Evolutionary conservation across 148 eudicot genomes (phyloP), one percentile per base, ranked within the genome.

Genomic region (Rheum nobile): DNA sequence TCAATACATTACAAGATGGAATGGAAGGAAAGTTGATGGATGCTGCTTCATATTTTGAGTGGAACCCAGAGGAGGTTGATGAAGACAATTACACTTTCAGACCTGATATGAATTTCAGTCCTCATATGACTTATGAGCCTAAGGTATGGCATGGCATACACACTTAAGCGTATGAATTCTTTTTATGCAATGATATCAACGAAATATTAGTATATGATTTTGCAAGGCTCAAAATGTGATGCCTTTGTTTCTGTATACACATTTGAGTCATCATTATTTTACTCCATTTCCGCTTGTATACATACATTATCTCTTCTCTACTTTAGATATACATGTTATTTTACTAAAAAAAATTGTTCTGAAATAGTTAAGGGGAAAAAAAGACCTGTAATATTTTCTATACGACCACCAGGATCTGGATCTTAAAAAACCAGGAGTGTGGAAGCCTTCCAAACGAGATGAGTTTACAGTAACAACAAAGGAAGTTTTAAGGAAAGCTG

Each of bases 401-500:
- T 31, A 32, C 11, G 9, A 32, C 22, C 38, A 65, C 59, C 87
- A 91, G 93, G 96, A 95, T 79, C 89, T 95, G 63, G 87, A 95
- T 82, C 83, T 95, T 22, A 87, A 76, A 78, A 95, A 81, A 76
- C 96, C 91, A 59, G 90, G 85, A 28, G 84, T 86, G 11, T 88
- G 84, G 61, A 90, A 82, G 74, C 85, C 90, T 71, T 14, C 0
- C 41, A 87, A 71, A 81, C 83, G 85, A 79, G 0, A 3, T 6
- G 97, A 95, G 67, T 95, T 95, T 78, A 85, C 88, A 82, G 88
- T 85, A 34, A 90, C 97, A 37, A 81, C 96, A 26, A 85, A 82
- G 82, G 98, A 95, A 81, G 98, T 84, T 76, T 78, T 95, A 61
- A 79, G 54, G 61, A 83, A 86, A 83, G 98, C 98, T 67, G 97